A percentile compares a stretch with the other conserved stretches of the same genome.
These are phyloP conservation scores for Polygonum aviculare DNA, from an alignment of 148 eudicot species.

Conservation along the genomic window DNA sequence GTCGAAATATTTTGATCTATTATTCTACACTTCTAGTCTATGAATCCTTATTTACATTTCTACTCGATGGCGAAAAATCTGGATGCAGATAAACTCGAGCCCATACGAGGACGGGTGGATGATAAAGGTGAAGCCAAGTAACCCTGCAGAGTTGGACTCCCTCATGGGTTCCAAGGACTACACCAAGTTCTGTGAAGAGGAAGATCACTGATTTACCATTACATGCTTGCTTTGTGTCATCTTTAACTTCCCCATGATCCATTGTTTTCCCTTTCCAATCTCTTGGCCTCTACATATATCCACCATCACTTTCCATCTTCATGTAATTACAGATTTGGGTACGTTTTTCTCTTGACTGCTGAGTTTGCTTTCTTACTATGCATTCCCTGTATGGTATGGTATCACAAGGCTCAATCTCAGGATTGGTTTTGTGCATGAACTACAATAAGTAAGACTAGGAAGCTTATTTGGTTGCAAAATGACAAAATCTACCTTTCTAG, in stretches of 20 bases:
- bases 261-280: not conserved
- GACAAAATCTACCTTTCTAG: not conserved
- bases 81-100: constrained; percentile 66
- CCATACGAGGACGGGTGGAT: constrained; percentile 98
- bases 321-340: not conserved
- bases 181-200: constrained; percentile 71
- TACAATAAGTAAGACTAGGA: not conserved
- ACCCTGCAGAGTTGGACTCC: constrained; percentile 62
- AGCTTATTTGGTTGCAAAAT: not conserved
- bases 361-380: not conserved
- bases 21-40: too few species aligned
- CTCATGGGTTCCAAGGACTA: constrained; percentile 68
- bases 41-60: too few species aligned
- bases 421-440: not conserved
- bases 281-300: not conserved
- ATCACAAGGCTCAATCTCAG: not conserved
- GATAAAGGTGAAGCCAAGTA: constrained; percentile 89
- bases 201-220: constrained; percentile 20
- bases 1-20: too few species aligned
- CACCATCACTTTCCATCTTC: not conserved
- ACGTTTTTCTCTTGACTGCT: not conserved
- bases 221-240: not conserved
- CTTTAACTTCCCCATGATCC: not conserved
- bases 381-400: not conserved
- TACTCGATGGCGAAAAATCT: constrained; percentile 15